Evolutionary conservation across 768 basidiomycete species (phyloP), one percentile per base, ranked within the genome.

Genomic region (Termitomyces heimii): DNA sequence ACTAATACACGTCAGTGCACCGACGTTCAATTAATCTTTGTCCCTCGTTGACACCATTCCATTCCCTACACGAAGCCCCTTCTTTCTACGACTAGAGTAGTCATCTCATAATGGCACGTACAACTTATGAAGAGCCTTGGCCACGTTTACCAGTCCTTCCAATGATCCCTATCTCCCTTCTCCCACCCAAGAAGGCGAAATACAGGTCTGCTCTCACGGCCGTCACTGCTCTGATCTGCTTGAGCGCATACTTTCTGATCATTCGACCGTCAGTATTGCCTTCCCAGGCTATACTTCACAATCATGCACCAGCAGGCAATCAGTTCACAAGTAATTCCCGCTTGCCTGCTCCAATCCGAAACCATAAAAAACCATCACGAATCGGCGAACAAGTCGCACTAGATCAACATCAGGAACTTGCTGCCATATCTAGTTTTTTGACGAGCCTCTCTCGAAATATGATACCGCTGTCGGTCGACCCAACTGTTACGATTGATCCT

Each of bases 361-460:
- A 62, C 59, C 60, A 68, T 62, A 59, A 55, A 61, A 39, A 68
- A 61, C 39, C 61, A 42, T 46, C 54, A 18, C 45, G 54, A 53
- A 61, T 67, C 52, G 46, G 73, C 16, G 72, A 76, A 0, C 73
- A 81, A 31, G 64, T 89, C 40, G 52, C 67, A 14, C 78, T 92
- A 57, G 71, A 77, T 40, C 66, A 74, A 0, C 68, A 72, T 0
- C 79, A 91, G 65, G 90, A 92, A 65, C 80, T 92, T 20, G 88
- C 88, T 2, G 88, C 90, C 3, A 72, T 91, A 47, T 80, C 86
- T 2, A 82, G 81, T 56, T 92, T 92, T 70, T 75, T 92, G 42
- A 83, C 83, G 0, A 84, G 85, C 51, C 77, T 90, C 22, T 82
- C 88, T 0, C 83, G 88, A 68, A 92, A 92, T 69, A 77, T 85